A percentile compares a stretch with the other conserved stretches of the same genome.
Conservation (phyloP, 306 rosid genomes). For the Trichosanthes truncata region DNA sequence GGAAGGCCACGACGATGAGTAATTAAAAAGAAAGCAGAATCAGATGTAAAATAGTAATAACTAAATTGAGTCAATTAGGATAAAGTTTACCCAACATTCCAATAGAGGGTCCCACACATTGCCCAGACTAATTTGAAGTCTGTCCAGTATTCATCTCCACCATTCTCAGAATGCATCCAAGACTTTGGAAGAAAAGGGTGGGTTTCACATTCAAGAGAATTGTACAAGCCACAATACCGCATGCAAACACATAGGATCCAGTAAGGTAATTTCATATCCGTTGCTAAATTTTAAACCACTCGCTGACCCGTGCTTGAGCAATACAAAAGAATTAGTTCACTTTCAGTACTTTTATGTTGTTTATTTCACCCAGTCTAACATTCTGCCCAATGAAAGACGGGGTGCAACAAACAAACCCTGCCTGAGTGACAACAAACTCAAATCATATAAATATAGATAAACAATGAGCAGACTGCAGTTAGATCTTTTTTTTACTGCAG, state of each 20-base stretch:
- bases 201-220: slow-evolving; percentile 5
- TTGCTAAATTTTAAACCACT: background rate
- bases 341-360: background rate
- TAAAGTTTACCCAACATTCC: slow-evolving; percentile 9
- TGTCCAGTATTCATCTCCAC: slow-evolving; percentile 8
- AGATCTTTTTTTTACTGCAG: background rate
- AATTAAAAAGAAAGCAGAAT: background rate
- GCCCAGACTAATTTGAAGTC: slow-evolving; percentile 7
- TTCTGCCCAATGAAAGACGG: background rate
- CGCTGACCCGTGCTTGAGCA: slow-evolving; percentile 1
- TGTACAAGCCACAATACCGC: background rate
- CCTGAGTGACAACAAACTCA: slow-evolving; percentile 6
- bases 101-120: slow-evolving; percentile 4
- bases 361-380: background rate
- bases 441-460: slow-evolving; percentile 7
- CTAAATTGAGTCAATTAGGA: slow-evolving; percentile 1
- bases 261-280: background rate
- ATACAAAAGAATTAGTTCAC: slow-evolving; percentile 2
- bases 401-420: slow-evolving; percentile 3
- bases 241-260: slow-evolving; percentile 3
- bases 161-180: slow-evolving; percentile 6
- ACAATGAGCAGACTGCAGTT: background rate
- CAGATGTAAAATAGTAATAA: background rate
- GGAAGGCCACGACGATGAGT: background rate
- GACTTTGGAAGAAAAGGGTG: background rate